Conservation (phyloP, 1,139 yeast genomes). For the Geotrichum bryndzae region DNA sequence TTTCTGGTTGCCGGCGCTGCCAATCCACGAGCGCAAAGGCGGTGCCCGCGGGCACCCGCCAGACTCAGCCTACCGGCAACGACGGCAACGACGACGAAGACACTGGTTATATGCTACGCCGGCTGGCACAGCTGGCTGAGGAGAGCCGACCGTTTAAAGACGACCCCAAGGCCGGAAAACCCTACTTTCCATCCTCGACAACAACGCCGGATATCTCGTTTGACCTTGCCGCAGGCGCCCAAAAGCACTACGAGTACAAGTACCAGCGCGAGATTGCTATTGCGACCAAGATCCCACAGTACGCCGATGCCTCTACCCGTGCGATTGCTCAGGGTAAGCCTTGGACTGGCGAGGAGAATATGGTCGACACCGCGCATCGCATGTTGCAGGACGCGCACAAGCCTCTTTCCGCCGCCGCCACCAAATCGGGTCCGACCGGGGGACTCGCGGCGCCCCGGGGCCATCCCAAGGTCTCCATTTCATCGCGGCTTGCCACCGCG, state of each 20-base stretch:
- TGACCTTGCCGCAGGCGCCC: conserved; percentile 18
- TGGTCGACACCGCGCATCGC: conserved; percentile 48
- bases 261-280: conserved; percentile 40
- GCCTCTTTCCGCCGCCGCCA: conserved; percentile 34
- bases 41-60: background rate
- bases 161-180: conserved; percentile 31
- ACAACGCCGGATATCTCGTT: background rate
- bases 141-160: conserved; percentile 36
- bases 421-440: background rate
- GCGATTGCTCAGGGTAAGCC: conserved; percentile 53
- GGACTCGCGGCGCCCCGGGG: conserved; percentile 5
- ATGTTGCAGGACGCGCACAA: conserved; percentile 61
- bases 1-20: background rate
- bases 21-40: background rate
- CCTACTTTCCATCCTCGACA: conserved; percentile 7
- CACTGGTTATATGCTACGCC: conserved; percentile 34
- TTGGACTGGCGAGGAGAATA: conserved; percentile 64
- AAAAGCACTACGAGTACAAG: conserved; percentile 21
- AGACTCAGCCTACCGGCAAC: background rate
- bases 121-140: conserved; percentile 41
- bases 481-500: conserved; percentile 50
- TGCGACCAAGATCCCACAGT: conserved; percentile 37
- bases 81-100: conserved; percentile 22
- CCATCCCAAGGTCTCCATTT: conserved; percentile 21
- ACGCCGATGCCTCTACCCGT: conserved; percentile 47